phyloP scores from a whole-genome alignment of 2,329 filamentous ascomycete species.

The Dothidotthia symphoricarpi region DNA sequence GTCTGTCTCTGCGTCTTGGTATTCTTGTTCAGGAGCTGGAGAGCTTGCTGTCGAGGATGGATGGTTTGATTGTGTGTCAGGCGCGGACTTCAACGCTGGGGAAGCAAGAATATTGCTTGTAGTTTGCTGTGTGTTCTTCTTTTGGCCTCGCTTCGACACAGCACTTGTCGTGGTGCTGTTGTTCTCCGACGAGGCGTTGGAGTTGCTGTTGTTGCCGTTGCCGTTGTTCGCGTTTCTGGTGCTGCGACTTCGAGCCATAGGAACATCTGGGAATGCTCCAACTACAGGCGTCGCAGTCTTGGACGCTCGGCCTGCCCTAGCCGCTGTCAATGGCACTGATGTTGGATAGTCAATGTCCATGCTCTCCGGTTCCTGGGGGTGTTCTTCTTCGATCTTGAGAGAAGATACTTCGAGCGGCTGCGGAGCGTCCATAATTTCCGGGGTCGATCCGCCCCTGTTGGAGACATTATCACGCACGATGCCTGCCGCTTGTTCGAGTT shows the following conservation, averaged over 20 bases:
- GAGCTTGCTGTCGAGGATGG: constrained; percentile 37
- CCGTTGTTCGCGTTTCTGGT: constrained; percentile 43
- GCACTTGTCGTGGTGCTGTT: constrained; percentile 37
- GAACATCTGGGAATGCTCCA: constrained; percentile 44
- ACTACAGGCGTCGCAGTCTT: constrained; percentile 51
- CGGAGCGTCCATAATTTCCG: constrained; percentile 27
- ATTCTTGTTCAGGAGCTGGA: constrained; percentile 34
- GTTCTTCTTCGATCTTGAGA: constrained; percentile 54
- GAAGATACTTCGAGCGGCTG: constrained; percentile 50
- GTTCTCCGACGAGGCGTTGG: constrained; percentile 42
- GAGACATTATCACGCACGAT: constrained; percentile 25
- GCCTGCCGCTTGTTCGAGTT: constrained; percentile 35
- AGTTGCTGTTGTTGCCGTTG: constrained; percentile 30
- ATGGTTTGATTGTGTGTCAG: constrained; percentile 29
- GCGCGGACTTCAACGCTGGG: constrained; percentile 25
- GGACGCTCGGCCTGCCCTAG: constrained; percentile 44
- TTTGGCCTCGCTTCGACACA: constrained; percentile 39
- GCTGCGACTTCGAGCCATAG: constrained; percentile 45
- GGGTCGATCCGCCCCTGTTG: constrained; percentile 27
- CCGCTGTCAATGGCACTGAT: constrained; percentile 26
- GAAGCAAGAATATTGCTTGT: constrained; percentile 26
- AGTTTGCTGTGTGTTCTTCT: constrained; percentile 31
- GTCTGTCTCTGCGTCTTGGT: constrained; percentile 36
- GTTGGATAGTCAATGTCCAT: constrained; percentile 36
- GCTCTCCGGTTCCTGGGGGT: constrained; percentile 42